phyloP scores from a whole-genome alignment of 306 rosid genomes.

The Glycine soja region DNA sequence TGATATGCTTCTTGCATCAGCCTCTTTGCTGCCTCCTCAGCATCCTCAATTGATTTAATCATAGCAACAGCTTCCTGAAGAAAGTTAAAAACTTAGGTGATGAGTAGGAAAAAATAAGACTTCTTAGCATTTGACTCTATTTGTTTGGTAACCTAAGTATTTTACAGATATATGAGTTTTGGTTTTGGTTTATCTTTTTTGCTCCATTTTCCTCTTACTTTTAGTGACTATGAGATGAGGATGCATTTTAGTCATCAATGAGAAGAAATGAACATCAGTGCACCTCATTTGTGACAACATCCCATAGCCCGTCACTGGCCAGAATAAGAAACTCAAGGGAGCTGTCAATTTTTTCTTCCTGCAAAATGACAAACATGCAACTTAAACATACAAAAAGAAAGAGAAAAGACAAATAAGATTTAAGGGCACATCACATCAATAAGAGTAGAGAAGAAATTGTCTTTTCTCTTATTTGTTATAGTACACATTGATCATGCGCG shows the following conservation, averaged over 20 bases:
- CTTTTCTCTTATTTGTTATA: no score
- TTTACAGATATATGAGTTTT: not conserved
- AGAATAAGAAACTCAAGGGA: slow-evolving; percentile 94
- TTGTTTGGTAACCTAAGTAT: no score
- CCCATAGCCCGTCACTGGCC: slow-evolving; percentile 98
- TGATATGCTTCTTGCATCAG: slow-evolving; percentile 85
- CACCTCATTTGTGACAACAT: slow-evolving; percentile 97
- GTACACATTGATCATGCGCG: not conserved
- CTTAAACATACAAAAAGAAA: slow-evolving; percentile 8
- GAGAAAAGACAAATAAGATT: slow-evolving; percentile 20
- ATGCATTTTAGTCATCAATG: not conserved
- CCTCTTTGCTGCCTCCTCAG: slow-evolving; percentile 91
- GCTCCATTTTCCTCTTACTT: not conserved
- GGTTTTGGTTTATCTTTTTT: not conserved
- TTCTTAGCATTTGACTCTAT: not conserved
- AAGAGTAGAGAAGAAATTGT: slow-evolving; percentile 1
- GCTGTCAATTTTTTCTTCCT: slow-evolving; percentile 92
- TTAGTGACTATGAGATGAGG: no score
- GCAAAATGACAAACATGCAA: slow-evolving; percentile 45
- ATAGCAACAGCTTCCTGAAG: slow-evolving; percentile 88
- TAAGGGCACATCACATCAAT: not conserved
- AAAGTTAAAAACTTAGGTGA: not conserved
- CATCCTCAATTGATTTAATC: slow-evolving; percentile 78
- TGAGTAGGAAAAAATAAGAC: not conserved
- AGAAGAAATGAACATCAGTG: slow-evolving; percentile 22